A percentile compares a stretch with the other conserved stretches of the same genome.
These are phyloP conservation scores for Sclerotinia spermophila DNA, from an alignment of 2,329 filamentous ascomycete genomes.

Conservation along the genomic window DNA sequence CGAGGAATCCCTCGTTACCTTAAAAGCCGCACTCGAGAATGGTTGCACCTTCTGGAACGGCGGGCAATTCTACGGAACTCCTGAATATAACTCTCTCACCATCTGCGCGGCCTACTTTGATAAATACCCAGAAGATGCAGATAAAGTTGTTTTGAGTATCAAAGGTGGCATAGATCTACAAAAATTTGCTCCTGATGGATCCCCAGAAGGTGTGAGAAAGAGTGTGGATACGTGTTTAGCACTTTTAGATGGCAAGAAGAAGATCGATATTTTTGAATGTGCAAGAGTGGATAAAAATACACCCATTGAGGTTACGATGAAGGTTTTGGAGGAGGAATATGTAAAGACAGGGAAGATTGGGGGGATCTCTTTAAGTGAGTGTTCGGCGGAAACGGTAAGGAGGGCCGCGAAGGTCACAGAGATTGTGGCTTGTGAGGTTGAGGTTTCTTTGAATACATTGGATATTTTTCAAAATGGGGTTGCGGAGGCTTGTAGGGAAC, in stretches of 20 bases:
- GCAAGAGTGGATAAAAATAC: slow-evolving; percentile 44
- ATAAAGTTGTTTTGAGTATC: slow-evolving; percentile 58
- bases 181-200: slow-evolving; percentile 46
- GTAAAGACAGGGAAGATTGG: slow-evolving; percentile 45
- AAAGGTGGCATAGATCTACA: slow-evolving; percentile 51
- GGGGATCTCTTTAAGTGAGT: slow-evolving; percentile 44
- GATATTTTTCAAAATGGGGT: slow-evolving; percentile 41
- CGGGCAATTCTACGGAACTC: slow-evolving; percentile 61
- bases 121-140: slow-evolving; percentile 60
- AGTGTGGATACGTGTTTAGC: slow-evolving; percentile 56
- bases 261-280: slow-evolving; percentile 53
- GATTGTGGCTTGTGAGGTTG: slow-evolving; percentile 47
- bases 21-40: slow-evolving; percentile 49
- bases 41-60: slow-evolving; percentile 57
- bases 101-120: slow-evolving; percentile 60
- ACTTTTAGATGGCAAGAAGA: slow-evolving; percentile 46
- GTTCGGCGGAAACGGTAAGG: slow-evolving; percentile 42
- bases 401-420: slow-evolving; percentile 40
- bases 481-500: slow-evolving; percentile 52
- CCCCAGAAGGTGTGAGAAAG: slow-evolving; percentile 50
- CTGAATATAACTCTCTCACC: slow-evolving; percentile 55
- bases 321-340: slow-evolving; percentile 37
- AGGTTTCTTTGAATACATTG: slow-evolving; percentile 42
- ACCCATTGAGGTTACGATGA: slow-evolving; percentile 41
- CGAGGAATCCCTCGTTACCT: slow-evolving; percentile 50